phyloP scores from a whole-genome alignment of 768 basidiomycete species.

The Leccinum variicolor region DNA sequence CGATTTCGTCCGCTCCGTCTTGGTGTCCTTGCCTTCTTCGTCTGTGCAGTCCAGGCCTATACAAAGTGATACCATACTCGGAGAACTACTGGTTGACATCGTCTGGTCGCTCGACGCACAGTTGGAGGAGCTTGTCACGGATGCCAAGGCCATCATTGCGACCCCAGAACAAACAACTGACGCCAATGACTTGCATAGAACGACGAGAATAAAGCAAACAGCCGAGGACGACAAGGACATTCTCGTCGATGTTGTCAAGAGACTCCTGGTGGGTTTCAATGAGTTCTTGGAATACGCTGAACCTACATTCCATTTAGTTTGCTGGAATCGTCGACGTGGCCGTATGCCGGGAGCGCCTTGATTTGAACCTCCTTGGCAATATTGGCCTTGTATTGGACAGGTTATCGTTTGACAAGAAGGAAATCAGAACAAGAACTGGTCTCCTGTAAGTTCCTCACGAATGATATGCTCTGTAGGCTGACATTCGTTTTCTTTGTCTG shows the following conservation, averaged over 20 bases:
- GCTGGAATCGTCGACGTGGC: constrained; percentile 53
- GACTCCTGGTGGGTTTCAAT: constrained; percentile 47
- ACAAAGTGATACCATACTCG: constrained; percentile 46
- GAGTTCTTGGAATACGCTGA: neutral
- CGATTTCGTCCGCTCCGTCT: constrained; percentile 61
- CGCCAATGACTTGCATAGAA: constrained; percentile 25
- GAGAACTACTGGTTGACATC: constrained; percentile 73
- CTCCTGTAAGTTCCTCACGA: constrained; percentile 59
- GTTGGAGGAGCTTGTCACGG: constrained; percentile 64
- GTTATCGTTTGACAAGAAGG: constrained; percentile 66
- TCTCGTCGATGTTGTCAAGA: constrained; percentile 55
- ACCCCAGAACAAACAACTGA: constrained; percentile 25
- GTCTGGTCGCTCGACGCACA: constrained; percentile 80
- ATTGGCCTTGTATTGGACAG: constrained; percentile 72
- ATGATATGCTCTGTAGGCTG: neutral
- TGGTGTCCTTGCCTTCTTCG: constrained; percentile 64
- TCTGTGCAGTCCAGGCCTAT: constrained; percentile 37
- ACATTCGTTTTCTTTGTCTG: neutral
- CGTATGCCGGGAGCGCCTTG: constrained; percentile 73
- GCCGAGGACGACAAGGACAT: constrained; percentile 64
- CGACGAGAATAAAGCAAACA: constrained; percentile 45
- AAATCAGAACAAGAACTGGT: constrained; percentile 75
- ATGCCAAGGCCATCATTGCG: constrained; percentile 45
- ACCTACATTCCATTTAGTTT: constrained; percentile 39
- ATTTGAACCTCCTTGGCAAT: constrained; percentile 56